phyloP scores from a whole-genome alignment of 345 rosid genomes.

The Bruguiera gymnorhiza region DNA sequence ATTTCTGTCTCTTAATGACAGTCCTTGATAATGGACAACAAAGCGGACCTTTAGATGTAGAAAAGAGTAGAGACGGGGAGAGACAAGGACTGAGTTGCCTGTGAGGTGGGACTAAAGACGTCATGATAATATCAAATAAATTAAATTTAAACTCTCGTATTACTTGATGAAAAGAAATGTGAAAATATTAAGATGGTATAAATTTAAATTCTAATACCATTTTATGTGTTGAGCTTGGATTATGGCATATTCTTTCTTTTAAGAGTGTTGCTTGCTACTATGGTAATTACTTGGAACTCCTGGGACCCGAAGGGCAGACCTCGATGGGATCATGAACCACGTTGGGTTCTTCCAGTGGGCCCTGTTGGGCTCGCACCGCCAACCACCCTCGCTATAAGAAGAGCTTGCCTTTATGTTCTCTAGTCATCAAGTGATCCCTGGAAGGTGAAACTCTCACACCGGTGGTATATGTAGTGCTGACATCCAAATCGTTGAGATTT shows the following conservation, averaged over 20 bases:
- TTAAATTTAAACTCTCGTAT: too few species aligned
- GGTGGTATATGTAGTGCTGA: too few species aligned
- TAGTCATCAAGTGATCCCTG: neutral
- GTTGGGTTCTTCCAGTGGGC: constrained; percentile 4
- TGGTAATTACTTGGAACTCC: constrained; percentile 13
- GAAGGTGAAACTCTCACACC: neutral
- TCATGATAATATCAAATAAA: too few species aligned
- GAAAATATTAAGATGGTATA: too few species aligned
- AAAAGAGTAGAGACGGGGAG: neutral
- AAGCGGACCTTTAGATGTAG: constrained; percentile 5
- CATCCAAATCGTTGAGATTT: too few species aligned
- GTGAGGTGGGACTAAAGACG: too few species aligned
- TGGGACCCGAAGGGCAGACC: constrained; percentile 21
- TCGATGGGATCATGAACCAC: constrained; percentile 12
- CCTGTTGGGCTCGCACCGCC: constrained; percentile 13
- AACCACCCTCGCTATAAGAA: constrained; percentile 13
- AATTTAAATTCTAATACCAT: too few species aligned
- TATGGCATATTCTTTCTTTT: constrained; percentile 9
- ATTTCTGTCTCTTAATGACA: neutral
- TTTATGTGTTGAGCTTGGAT: neutral
- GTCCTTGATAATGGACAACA: neutral
- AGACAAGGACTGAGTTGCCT: neutral
- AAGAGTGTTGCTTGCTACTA: constrained; percentile 14
- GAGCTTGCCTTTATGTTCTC: neutral
- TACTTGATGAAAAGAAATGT: too few species aligned